A percentile compares a stretch with the other conserved stretches of the same genome.
Conservation (phyloP, 257 asterid genomes). For the Cruciata laevipes region DNA sequence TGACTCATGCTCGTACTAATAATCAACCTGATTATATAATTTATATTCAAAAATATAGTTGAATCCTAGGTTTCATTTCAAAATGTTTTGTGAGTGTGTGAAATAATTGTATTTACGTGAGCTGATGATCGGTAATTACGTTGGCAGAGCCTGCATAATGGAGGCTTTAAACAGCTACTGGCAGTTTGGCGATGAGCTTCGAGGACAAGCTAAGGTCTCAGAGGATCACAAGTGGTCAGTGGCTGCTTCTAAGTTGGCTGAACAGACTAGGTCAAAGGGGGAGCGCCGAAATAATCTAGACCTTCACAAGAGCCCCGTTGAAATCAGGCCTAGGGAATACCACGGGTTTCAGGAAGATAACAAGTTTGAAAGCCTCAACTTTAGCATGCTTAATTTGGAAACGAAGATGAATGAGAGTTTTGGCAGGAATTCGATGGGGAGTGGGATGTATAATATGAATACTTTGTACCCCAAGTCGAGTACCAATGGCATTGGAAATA, state of each 20-base stretch:
- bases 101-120: constrained; percentile 8
- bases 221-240: constrained; percentile 87
- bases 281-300: constrained; percentile 79
- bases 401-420: constrained; percentile 50
- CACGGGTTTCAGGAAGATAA: constrained; percentile 60
- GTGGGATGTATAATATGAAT: constrained; percentile 49
- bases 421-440: constrained; percentile 34
- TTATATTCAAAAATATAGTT: too few relatives aligned
- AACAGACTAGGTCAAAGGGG: constrained; percentile 66
- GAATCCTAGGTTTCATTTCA: neutral
- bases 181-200: constrained; percentile 91
- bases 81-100: neutral
- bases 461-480: constrained; percentile 54
- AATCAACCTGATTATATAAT: neutral
- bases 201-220: constrained; percentile 72
- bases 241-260: constrained; percentile 83
- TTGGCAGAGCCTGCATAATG: constrained; percentile 40
- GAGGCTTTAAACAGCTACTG: constrained; percentile 66
- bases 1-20: too few relatives aligned
- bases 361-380: constrained; percentile 67
- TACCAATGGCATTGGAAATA: constrained; percentile 35
- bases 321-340: constrained; percentile 55
- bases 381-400: constrained; percentile 67
- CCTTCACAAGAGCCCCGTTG: constrained; percentile 60
- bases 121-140: neutral